phyloP scores from a whole-genome alignment of 2,329 filamentous ascomycete genomes.

The Colletotrichum camelliae region DNA sequence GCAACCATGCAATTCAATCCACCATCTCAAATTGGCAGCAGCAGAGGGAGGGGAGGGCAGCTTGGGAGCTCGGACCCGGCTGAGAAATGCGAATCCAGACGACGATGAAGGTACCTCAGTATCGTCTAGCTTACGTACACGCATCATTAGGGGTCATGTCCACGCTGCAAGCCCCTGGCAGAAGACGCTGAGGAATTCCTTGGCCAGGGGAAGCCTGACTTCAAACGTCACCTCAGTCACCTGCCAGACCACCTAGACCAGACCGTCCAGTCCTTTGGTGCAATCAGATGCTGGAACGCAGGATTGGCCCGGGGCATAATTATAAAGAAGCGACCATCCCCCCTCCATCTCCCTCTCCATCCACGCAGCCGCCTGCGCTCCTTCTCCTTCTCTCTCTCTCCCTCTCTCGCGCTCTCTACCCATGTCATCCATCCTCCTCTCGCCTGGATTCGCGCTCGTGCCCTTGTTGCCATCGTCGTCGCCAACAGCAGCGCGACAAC shows the following conservation, averaged over 20 bases:
- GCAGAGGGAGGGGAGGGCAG: neutral
- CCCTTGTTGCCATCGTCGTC: neutral
- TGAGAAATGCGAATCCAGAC: neutral
- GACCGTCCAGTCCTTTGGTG: neutral
- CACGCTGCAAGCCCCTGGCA: neutral
- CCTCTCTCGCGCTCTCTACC: neutral
- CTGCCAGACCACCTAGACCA: neutral
- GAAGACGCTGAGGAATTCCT: neutral
- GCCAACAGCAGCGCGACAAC: neutral
- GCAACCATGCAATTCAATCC: neutral
- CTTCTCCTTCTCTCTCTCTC: neutral
- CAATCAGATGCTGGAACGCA: neutral
- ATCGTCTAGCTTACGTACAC: neutral
- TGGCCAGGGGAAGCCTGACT: slow-evolving; percentile 2
- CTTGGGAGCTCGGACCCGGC: neutral
- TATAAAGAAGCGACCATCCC: neutral
- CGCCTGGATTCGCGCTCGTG: neutral
- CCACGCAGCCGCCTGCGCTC: neutral
- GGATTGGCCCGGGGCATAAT: neutral
- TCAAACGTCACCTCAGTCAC: neutral
- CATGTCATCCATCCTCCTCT: neutral
- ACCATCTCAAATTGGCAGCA: neutral
- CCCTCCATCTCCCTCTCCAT: too few species aligned
- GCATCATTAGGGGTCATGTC: neutral
- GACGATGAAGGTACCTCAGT: neutral